phyloP scores from a whole-genome alignment of 768 basidiomycete species.

The Rossbeevera mucosa region DNA sequence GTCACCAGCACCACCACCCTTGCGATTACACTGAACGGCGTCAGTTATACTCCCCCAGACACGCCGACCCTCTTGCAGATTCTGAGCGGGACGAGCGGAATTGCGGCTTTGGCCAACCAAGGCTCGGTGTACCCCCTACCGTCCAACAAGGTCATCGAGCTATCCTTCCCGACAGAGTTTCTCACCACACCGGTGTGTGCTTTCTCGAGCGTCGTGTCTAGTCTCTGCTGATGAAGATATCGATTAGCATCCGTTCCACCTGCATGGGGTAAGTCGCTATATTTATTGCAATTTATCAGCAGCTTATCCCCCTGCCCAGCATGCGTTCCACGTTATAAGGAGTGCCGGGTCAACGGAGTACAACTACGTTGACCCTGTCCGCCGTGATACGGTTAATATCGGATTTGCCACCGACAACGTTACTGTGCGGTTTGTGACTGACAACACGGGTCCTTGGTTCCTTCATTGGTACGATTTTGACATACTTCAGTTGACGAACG shows the following conservation, averaged over 20 bases:
- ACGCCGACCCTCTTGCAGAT: slow-evolving; percentile 45
- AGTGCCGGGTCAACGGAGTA: slow-evolving; percentile 34
- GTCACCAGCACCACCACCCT: slow-evolving; percentile 24
- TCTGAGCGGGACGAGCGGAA: slow-evolving; percentile 34
- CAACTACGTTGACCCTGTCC: slow-evolving; percentile 49
- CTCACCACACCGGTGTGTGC: slow-evolving; percentile 29
- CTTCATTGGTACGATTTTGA: background rate
- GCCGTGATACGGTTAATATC: slow-evolving; percentile 45
- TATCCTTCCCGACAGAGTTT: slow-evolving; percentile 19
- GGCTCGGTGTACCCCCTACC: slow-evolving; percentile 43
- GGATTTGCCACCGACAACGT: slow-evolving; percentile 35
- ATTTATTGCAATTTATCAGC: background rate
- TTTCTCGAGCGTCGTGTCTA: background rate
- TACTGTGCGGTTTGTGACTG: slow-evolving; percentile 58
- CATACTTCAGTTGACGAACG: background rate
- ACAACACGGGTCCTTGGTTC: slow-evolving; percentile 47
- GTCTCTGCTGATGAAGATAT: background rate
- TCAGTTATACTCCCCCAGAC: slow-evolving; percentile 32
- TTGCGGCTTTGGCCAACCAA: slow-evolving; percentile 34
- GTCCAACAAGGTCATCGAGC: slow-evolving; percentile 42
- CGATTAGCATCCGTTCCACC: slow-evolving; percentile 39
- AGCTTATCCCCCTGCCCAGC: slow-evolving; percentile 25
- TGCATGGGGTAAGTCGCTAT: slow-evolving; percentile 38
- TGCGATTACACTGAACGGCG: slow-evolving; percentile 32
- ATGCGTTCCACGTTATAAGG: slow-evolving; percentile 39